These are phyloP conservation scores for Mycena amicta DNA, from an alignment of 768 basidiomycete species.

Conservation along the genomic window DNA sequence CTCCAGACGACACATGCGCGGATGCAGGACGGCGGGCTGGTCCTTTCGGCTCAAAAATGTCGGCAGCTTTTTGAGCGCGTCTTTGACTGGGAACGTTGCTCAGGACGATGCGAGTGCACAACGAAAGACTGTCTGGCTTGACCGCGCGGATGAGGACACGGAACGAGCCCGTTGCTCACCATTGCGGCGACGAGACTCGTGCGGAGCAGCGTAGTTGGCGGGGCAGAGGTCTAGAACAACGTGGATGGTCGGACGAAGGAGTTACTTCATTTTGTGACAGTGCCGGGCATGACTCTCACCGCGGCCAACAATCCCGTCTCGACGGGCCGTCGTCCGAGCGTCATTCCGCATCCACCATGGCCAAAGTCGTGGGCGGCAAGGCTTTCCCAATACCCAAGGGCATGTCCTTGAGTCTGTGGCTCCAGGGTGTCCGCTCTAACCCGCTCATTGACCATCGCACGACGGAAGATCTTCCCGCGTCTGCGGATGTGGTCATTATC, in stretches of 20 bases:
- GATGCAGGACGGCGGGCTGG: not conserved
- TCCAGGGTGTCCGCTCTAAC: slow-evolving; percentile 23
- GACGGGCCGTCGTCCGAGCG: too few species aligned
- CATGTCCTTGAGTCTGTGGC: slow-evolving; percentile 25
- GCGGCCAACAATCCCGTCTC: too few species aligned
- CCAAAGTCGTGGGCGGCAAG: too few species aligned
- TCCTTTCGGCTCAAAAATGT: slow-evolving; percentile 39
- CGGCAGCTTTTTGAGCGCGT: slow-evolving; percentile 56
- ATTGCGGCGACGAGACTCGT: slow-evolving; percentile 73
- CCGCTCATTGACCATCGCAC: slow-evolving; percentile 25
- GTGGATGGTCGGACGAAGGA: too few species aligned
- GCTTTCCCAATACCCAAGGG: slow-evolving; percentile 18
- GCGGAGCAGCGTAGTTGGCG: slow-evolving; percentile 53
- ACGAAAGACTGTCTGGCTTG: slow-evolving; percentile 68
- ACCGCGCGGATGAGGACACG: slow-evolving; percentile 66
- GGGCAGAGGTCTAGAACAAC: slow-evolving; percentile 59
- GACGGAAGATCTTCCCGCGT: slow-evolving; percentile 16
- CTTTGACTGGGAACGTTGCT: slow-evolving; percentile 45
- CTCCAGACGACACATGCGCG: too few species aligned
- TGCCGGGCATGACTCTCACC: too few species aligned
- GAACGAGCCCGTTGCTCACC: slow-evolving; percentile 76
- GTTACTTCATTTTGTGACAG: too few species aligned
- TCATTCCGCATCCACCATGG: too few species aligned
- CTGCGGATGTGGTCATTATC: slow-evolving; percentile 43
- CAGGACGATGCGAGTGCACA: slow-evolving; percentile 47